Conservation (phyloP, 345 rosid genomes). For the Syzygium grande region DNA sequence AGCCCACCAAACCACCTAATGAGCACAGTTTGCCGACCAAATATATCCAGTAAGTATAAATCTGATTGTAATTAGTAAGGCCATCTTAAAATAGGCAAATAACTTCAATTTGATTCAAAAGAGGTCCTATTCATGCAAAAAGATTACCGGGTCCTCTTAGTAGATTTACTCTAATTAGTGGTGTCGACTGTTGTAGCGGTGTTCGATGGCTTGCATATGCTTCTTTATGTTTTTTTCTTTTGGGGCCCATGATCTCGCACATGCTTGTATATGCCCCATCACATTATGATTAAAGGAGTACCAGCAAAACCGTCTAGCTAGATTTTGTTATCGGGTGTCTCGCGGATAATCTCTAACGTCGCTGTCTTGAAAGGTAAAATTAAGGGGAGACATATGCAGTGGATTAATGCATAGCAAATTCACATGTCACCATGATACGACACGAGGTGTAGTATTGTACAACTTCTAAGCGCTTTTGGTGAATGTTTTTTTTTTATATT, state of each 20-base stretch:
- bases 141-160: background rate
- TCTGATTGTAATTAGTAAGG: background rate
- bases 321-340: background rate
- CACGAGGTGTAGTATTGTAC: background rate
- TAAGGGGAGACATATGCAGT: background rate
- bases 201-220: background rate
- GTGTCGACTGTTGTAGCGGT: background rate
- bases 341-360: background rate
- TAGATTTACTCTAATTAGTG: background rate
- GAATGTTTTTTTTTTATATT: background rate
- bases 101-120: background rate
- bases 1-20: background rate
- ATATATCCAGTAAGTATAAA: background rate
- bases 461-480: background rate
- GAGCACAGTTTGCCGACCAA: background rate
- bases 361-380: background rate
- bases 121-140: background rate
- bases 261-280: too few species aligned
- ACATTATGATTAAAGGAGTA: too few species aligned
- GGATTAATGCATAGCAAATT: background rate
- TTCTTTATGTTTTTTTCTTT: background rate
- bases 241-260: too few species aligned
- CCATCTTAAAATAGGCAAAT: background rate
- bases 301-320: accelerated
- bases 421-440: background rate